Evolutionary conservation across 306 rosid species (phyloP).

Genomic region (Lathyrus oleraceus): DNA sequence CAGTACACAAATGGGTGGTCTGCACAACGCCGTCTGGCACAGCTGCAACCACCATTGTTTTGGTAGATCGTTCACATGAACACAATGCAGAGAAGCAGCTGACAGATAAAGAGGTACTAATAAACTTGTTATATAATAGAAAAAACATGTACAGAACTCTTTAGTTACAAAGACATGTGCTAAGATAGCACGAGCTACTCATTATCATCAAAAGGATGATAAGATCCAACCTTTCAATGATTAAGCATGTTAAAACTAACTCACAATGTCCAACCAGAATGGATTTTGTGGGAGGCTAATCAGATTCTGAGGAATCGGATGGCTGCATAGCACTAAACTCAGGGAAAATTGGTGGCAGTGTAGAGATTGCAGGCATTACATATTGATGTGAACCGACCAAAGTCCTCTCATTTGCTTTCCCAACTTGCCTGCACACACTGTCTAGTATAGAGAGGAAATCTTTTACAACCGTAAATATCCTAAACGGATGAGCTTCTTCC

Average conservation of each 20-base stretch:
- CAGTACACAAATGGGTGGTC: neutral
- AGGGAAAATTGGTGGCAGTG: constrained; percentile 46
- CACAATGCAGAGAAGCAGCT: constrained; percentile 24
- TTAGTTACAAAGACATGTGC: constrained; percentile 21
- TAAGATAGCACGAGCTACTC: constrained; percentile 41
- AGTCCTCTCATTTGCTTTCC: constrained; percentile 74
- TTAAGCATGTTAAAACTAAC: constrained; percentile 13
- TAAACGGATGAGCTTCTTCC: constrained; percentile 88
- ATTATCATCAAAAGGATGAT: constrained; percentile 40
- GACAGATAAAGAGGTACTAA: neutral
- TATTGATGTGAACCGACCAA: constrained; percentile 61
- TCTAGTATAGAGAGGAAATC: constrained; percentile 79
- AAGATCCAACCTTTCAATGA: constrained; percentile 13
- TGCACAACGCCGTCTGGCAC: neutral
- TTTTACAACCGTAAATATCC: constrained; percentile 76
- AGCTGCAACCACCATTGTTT: neutral
- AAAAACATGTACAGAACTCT: constrained; percentile 33
- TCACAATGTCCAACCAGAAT: neutral
- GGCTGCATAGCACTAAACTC: constrained; percentile 48
- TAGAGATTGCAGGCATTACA: constrained; percentile 43
- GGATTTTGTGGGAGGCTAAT: constrained; percentile 13
- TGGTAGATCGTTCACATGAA: constrained; percentile 9
- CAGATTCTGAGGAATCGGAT: constrained; percentile 52
- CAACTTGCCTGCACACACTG: constrained; percentile 82
- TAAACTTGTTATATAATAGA: constrained; percentile 10